Conservation (phyloP, 495 filamentous ascomycete species). For the Penicillium soppii region DNA sequence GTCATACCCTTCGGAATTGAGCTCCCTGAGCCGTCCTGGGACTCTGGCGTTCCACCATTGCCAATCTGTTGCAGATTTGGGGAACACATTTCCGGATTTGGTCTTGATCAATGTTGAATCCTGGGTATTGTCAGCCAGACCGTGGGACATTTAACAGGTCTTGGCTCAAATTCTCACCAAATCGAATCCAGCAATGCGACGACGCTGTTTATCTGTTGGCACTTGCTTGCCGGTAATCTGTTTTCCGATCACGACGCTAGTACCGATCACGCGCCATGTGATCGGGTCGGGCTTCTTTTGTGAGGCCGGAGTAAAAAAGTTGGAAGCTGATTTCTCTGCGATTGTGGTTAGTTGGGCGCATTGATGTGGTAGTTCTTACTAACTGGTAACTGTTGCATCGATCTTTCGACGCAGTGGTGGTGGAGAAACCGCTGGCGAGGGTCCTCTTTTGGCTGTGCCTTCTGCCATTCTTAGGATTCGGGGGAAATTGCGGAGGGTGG, state of each 20-base stretch:
- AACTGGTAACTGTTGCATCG: conserved; percentile 73
- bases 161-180: conserved; percentile 60
- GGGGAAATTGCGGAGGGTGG: conserved; percentile 15
- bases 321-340: conserved; percentile 66
- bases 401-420: conserved; percentile 56
- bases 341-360: background rate
- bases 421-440: conserved; percentile 44
- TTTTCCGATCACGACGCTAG: conserved; percentile 73
- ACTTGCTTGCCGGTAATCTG: conserved; percentile 48
- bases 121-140: conserved; percentile 35
- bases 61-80: conserved; percentile 75
- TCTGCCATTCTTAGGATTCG: conserved; percentile 33
- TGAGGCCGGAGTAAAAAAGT: conserved; percentile 86
- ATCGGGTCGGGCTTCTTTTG: conserved; percentile 79
- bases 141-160: background rate
- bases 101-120: conserved; percentile 86
- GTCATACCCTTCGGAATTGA: conserved; percentile 69
- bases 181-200: conserved; percentile 86
- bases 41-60: conserved; percentile 87
- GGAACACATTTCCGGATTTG: conserved; percentile 76
- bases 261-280: conserved; percentile 68
- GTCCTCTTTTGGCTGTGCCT: conserved; percentile 33
- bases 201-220: conserved; percentile 27
- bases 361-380: conserved; percentile 18
- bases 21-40: conserved; percentile 58